A percentile compares a stretch with the other conserved stretches of the same genome.
Evolutionary conservation across 2,329 filamentous ascomycete genomes (phyloP).

Genomic region (Paecilomyces fulvus): DNA sequence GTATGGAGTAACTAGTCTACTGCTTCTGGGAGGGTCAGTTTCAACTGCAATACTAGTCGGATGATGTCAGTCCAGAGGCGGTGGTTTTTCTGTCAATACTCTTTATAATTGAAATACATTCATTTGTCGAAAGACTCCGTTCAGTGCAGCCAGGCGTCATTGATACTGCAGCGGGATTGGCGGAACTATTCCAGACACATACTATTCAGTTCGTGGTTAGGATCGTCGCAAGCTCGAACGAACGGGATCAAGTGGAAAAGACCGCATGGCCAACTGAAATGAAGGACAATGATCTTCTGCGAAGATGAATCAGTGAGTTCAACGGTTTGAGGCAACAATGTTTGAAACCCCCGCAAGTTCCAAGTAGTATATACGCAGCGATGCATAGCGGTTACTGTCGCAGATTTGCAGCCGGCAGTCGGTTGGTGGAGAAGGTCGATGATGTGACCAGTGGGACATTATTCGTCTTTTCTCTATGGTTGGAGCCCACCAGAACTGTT

Average conservation of each 20-base stretch:
- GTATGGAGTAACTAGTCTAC: not conserved
- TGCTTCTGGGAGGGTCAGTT: not conserved
- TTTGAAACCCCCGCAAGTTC: not conserved
- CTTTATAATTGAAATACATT: not conserved
- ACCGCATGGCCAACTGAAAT: not conserved
- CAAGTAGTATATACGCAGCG: not conserved
- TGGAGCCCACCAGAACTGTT: not conserved
- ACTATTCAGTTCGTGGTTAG: not conserved
- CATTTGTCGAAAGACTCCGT: not conserved
- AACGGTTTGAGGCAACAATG: not conserved
- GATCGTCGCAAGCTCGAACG: not conserved
- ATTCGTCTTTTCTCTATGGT: not conserved
- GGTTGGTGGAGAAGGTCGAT: not conserved
- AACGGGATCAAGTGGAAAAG: not conserved
- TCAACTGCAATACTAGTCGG: not conserved
- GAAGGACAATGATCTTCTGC: not conserved
- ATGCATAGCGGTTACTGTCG: not conserved
- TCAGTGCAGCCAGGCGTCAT: not conserved
- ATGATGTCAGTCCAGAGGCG: not conserved
- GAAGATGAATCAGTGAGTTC: not conserved
- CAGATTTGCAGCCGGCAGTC: too few relatives aligned
- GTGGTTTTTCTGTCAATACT: not conserved
- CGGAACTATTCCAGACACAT: not conserved
- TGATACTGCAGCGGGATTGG: not conserved
- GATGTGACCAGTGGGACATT: not conserved